Percentiles rank a stretch among this genome's conserved stretches.
These are phyloP conservation scores for Mollisiaceae sp. DNA, from an alignment of 2,329 filamentous ascomycete species.

Conservation along the genomic window DNA sequence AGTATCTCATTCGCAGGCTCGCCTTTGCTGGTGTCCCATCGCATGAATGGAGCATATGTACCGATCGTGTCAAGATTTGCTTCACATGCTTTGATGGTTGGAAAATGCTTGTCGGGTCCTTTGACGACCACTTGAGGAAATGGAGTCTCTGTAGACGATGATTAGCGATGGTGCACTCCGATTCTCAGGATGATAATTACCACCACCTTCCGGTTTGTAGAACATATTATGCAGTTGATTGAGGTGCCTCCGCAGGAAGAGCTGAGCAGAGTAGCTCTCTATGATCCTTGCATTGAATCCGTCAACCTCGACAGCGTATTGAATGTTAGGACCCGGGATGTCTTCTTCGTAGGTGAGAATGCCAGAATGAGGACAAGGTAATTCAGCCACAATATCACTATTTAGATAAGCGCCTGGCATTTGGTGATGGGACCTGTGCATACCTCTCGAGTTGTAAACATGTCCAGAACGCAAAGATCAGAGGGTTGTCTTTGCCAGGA, in stretches of 20 bases:
- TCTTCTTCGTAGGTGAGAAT: slow-evolving; percentile 65
- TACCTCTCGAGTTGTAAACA: slow-evolving; percentile 91
- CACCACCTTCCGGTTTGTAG: slow-evolving; percentile 39
- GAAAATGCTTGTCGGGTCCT: slow-evolving; percentile 44
- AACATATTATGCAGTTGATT: slow-evolving; percentile 62
- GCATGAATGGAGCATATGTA: slow-evolving; percentile 56
- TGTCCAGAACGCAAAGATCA: slow-evolving; percentile 86
- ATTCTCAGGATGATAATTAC: slow-evolving; percentile 39
- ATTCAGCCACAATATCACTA: slow-evolving; percentile 90
- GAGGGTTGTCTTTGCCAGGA: slow-evolving; percentile 60
- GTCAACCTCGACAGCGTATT: slow-evolving; percentile 48
- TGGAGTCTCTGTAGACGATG: slow-evolving; percentile 42
- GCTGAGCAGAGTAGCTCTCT: slow-evolving; percentile 65
- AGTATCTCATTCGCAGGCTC: slow-evolving; percentile 77
- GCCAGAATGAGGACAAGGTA: slow-evolving; percentile 66
- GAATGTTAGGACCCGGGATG: slow-evolving; percentile 69
- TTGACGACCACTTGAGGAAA: slow-evolving; percentile 35
- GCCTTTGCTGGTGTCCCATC: slow-evolving; percentile 50
- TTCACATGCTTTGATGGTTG: slow-evolving; percentile 53
- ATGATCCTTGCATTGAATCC: slow-evolving; percentile 56
- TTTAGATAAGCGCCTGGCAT: slow-evolving; percentile 26
- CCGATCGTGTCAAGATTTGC: slow-evolving; percentile 46
- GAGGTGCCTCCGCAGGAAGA: slow-evolving; percentile 67
- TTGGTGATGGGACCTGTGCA: slow-evolving; percentile 23
- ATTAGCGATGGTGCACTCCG: slow-evolving; percentile 50